Conservation (phyloP, 2,329 filamentous ascomycete genomes). For the Cladophialophora carrionii region DNA sequence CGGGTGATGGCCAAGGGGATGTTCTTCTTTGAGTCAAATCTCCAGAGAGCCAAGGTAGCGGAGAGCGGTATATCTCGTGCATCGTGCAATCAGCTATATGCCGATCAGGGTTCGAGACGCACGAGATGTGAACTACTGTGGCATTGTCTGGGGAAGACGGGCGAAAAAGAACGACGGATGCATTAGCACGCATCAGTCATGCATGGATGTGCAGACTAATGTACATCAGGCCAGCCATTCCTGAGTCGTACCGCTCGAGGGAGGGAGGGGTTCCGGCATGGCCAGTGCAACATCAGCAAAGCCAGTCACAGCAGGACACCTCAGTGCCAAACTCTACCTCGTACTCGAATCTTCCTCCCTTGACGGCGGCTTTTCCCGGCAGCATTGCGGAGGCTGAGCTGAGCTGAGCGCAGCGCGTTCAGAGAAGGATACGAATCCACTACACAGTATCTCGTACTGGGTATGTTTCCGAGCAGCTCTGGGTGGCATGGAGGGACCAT, state of each 20-base stretch:
- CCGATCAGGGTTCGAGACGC: conserved; percentile 18
- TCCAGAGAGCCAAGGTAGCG: conserved; percentile 10
- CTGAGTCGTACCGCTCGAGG: conserved; percentile 1
- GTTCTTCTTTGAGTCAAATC: conserved; percentile 7
- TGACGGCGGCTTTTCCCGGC: conserved; percentile 15
- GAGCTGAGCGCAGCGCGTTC: conserved; percentile 24
- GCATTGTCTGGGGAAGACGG: conserved; percentile 11
- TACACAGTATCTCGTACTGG: too few relatives aligned
- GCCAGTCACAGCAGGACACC: conserved; percentile 9
- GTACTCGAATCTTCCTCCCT: background rate
- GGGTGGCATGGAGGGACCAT: background rate
- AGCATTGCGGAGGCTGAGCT: conserved; percentile 26
- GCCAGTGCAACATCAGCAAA: conserved; percentile 25
- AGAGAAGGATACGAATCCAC: conserved; percentile 11
- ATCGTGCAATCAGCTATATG: conserved; percentile 9
- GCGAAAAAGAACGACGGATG: conserved; percentile 8
- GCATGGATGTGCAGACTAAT: conserved; percentile 8
- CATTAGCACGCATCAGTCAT: conserved; percentile 11
- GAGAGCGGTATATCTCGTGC: conserved; percentile 10
- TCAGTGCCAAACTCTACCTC: conserved; percentile 1
- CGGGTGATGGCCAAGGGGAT: conserved; percentile 5
- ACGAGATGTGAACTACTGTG: conserved; percentile 6
- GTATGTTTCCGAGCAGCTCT: background rate
- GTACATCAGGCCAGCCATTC: conserved; percentile 14
- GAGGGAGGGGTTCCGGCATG: conserved; percentile 13